Evolutionary conservation across 192 early-diverging fungal genomes (phyloP).

Genomic region (Radiomyces spectabilis): DNA sequence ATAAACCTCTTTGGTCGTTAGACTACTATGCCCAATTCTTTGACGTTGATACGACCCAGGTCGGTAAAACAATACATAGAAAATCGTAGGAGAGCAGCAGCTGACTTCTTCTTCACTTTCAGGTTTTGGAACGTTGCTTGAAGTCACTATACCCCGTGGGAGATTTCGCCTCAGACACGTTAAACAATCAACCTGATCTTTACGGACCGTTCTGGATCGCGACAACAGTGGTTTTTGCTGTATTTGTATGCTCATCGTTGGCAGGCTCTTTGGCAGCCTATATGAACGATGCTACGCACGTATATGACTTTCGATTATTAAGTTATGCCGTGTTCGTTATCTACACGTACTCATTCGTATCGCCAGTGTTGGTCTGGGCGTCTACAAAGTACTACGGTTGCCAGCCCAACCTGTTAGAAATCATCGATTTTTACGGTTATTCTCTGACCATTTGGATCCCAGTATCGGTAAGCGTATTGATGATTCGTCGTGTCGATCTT

Average conservation of each 20-base stretch:
- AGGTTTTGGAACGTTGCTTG: constrained; percentile 68
- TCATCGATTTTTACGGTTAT: constrained; percentile 87
- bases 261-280: constrained; percentile 76
- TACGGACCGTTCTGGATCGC: constrained; percentile 99
- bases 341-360: constrained; percentile 71
- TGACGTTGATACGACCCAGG: constrained; percentile 87
- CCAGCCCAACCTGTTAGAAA: constrained; percentile 78
- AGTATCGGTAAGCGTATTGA: constrained; percentile 53
- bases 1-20: constrained; percentile 72
- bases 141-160: constrained; percentile 65
- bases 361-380: constrained; percentile 71
- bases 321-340: constrained; percentile 75
- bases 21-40: constrained; percentile 91
- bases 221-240: constrained; percentile 91
- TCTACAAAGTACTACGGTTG: constrained; percentile 81
- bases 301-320: constrained; percentile 76
- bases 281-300: constrained; percentile 43
- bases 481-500: not conserved
- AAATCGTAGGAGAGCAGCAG: not conserved
- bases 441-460: constrained; percentile 91
- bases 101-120: not conserved
- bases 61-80: constrained; percentile 15
- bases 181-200: constrained; percentile 84
- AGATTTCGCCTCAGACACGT: constrained; percentile 66
- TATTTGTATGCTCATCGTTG: constrained; percentile 90